Evolutionary conservation across 2,329 filamentous ascomycete species (phyloP).

Genomic region (Beauveria caledonica): DNA sequence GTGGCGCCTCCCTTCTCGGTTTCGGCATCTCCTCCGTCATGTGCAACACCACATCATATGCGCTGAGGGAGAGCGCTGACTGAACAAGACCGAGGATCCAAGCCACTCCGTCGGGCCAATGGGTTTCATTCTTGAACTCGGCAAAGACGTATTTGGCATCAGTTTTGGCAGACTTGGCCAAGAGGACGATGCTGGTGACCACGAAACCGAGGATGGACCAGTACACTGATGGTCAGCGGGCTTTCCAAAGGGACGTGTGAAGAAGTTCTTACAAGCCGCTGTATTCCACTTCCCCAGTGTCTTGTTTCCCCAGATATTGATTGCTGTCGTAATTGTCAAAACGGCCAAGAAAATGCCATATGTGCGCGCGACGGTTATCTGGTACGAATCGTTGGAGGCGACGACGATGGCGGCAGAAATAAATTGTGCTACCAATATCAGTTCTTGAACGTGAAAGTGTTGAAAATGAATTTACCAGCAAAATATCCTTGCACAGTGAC

Average conservation of each 20-base stretch:
- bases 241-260: neutral
- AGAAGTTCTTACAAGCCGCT: conserved; percentile 23
- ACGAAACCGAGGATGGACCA: conserved; percentile 35
- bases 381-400: conserved; percentile 29
- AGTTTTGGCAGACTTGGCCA: conserved; percentile 36
- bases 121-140: conserved; percentile 35
- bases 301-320: conserved; percentile 34
- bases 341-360: conserved; percentile 35
- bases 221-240: conserved; percentile 22
- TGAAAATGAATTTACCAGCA: conserved; percentile 22
- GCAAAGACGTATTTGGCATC: conserved; percentile 34
- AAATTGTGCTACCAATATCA: conserved; percentile 28
- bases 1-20: conserved; percentile 31
- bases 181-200: conserved; percentile 34
- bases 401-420: conserved; percentile 33
- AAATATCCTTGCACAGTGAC: conserved; percentile 37
- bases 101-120: conserved; percentile 37
- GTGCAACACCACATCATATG: conserved; percentile 37
- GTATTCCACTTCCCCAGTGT: conserved; percentile 35
- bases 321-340: conserved; percentile 26
- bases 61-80: conserved; percentile 26
- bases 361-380: conserved; percentile 30
- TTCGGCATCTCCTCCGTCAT: conserved; percentile 39
- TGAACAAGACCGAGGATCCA: conserved; percentile 41
- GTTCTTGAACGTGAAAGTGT: neutral